These are phyloP conservation scores for Hypholoma sublateritium DNA, from an alignment of 768 basidiomycete species.

Conservation along the genomic window DNA sequence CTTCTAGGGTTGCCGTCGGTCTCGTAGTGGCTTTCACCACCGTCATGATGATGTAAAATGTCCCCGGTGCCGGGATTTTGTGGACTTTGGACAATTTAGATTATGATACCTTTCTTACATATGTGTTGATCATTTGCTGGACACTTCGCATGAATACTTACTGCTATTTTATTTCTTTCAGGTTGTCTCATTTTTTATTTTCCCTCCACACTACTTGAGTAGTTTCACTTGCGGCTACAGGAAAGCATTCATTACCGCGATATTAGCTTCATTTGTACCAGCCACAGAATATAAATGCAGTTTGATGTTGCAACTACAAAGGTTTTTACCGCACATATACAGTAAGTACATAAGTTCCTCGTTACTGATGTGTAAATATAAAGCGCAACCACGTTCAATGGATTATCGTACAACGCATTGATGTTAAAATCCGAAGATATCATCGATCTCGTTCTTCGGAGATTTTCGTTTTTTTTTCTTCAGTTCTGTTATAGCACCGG, in stretches of 20 bases:
- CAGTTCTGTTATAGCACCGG: neutral
- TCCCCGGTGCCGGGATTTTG: neutral
- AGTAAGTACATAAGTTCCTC: no score
- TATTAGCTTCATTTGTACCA: neutral
- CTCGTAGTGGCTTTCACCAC: conserved; percentile 44
- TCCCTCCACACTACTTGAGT: conserved; percentile 13
- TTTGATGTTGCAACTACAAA: no score
- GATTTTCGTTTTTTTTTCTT: conserved; percentile 40
- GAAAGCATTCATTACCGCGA: conserved; percentile 10
- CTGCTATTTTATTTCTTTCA: conserved; percentile 19
- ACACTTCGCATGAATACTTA: conserved; percentile 13
- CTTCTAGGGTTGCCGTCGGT: conserved; percentile 49
- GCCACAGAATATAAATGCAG: no score
- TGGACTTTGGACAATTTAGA: conserved; percentile 8
- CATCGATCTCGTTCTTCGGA: conserved; percentile 61
- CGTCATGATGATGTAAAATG: conserved; percentile 48
- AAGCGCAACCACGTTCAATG: neutral
- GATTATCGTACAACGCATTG: neutral
- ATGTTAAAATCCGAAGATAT: conserved; percentile 53
- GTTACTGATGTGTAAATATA: no score
- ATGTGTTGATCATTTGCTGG: conserved; percentile 24
- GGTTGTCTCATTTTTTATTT: conserved; percentile 8
- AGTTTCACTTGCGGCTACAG: conserved; percentile 19
- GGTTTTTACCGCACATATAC: no score
- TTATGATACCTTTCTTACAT: conserved; percentile 25